Evolutionary conservation across 208 protist genomes (phyloP), one percentile per base, ranked within the genome.

Genomic region (Trichomonas tenax): DNA sequence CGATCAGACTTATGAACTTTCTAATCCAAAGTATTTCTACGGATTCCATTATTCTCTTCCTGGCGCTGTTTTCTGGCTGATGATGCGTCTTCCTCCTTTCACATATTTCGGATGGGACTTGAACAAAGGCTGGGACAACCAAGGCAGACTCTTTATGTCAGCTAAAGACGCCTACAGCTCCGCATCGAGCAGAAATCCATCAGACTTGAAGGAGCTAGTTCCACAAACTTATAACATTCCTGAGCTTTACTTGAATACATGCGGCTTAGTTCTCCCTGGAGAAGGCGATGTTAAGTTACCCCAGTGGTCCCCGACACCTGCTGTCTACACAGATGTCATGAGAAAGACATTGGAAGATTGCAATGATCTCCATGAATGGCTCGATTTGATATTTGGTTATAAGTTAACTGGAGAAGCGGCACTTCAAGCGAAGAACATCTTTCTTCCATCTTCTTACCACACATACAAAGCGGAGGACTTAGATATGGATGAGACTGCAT

Each of bases 1-100:
- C 44, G 44, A 93, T 34, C 44, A 51, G 46, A 93, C 86, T 1
- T 93, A 93, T 51, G 86, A 93, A 51, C 9, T 93, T 14, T 48
- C 40, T 51, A 26, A 38, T 21, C 17, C 17, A 45, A 89, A 89
- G 41, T 93, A 93, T 93, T 93, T 48, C 31, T 93, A 93, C 46
- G 86, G 86, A 26, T 93, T 93, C 46, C 86, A 93, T 38, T 93
- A 93, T 51, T 93, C 86, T 17, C 31, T 93, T 34, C 86, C 86
- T 8, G 44, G 86, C 2, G 31, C 9, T 51, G 44, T 93, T 51
- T 93, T 93, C 38, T 93, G 86, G 86, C 46, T 93, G 1, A 34
- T 93, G 17, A 58, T 93, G 9, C 23, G 86, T 41, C 0, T 51
- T 48, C 31, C 26, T 11, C 86, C 86, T 48, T 93, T 93, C 44